A percentile compares a stretch with the other conserved stretches of the same genome.
phyloP scores from a whole-genome alignment of 257 asterid species.

The Nicotiana otophora region DNA sequence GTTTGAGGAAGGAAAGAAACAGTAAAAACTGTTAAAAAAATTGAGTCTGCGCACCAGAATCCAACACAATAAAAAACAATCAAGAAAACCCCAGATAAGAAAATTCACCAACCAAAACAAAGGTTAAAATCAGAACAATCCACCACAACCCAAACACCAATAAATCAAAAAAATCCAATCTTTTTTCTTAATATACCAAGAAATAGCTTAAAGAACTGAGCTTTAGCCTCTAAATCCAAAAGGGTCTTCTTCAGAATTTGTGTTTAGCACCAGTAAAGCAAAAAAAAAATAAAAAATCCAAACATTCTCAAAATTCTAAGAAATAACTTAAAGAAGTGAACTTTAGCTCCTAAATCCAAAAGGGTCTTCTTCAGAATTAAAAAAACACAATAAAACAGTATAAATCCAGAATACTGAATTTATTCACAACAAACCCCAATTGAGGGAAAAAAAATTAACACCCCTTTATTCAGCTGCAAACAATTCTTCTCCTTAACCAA shows the following conservation, averaged over 20 bases:
- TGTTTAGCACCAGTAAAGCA: too few relatives aligned
- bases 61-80: background rate
- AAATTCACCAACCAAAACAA: constrained; percentile 3
- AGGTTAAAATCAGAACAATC: background rate
- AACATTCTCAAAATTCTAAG: too few relatives aligned
- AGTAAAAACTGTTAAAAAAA: too few relatives aligned
- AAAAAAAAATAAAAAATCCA: too few relatives aligned
- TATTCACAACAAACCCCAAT: too few relatives aligned
- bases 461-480: constrained; percentile 31
- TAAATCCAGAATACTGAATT: background rate
- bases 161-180: background rate
- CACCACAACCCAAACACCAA: background rate
- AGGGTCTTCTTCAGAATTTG: background rate
- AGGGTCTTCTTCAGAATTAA: constrained; percentile 1
- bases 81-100: background rate
- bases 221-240: constrained; percentile 13
- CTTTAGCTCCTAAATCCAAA: too few relatives aligned
- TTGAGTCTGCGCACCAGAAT: background rate
- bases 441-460: constrained; percentile 4
- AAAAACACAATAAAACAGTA: background rate
- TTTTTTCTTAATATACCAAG: background rate
- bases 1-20: too few relatives aligned
- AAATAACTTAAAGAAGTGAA: too few relatives aligned
- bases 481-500: background rate
- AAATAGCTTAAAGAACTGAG: constrained; percentile 3